Conservation (phyloP, 2,329 filamentous ascomycete species). For the Saccharata proteae region DNA sequence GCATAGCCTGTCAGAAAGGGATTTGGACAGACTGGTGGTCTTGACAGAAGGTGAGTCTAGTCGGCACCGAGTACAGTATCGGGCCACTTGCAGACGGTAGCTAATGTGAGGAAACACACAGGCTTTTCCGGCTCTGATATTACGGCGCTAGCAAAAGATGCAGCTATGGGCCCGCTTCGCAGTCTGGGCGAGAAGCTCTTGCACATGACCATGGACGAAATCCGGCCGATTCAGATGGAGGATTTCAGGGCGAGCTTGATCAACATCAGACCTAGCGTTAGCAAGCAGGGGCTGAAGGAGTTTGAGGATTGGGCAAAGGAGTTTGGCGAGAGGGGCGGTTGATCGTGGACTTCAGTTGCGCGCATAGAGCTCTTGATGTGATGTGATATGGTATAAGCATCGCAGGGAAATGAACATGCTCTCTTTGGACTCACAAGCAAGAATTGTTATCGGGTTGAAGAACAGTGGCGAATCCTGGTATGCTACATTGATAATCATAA, state of each 20-base stretch:
- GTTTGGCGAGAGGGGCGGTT: constrained; percentile 86
- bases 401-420: too few relatives aligned
- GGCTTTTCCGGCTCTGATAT: constrained; percentile 98
- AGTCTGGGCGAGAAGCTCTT: constrained; percentile 82
- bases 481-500: too few relatives aligned
- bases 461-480: too few relatives aligned
- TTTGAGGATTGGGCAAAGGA: constrained; percentile 92
- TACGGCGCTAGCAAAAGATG: constrained; percentile 91
- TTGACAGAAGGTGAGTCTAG: constrained; percentile 64
- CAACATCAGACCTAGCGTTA: constrained; percentile 83
- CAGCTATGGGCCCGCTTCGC: constrained; percentile 89
- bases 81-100: not conserved
- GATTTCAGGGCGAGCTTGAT: constrained; percentile 78
- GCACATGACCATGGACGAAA: constrained; percentile 87
- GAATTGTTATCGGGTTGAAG: too few relatives aligned
- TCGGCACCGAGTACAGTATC: not conserved
- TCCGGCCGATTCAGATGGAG: constrained; percentile 67
- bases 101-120: constrained; percentile 25
- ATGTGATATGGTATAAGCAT: too few relatives aligned
- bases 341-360: too few relatives aligned
- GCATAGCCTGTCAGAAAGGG: constrained; percentile 58
- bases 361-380: too few relatives aligned
- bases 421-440: too few relatives aligned
- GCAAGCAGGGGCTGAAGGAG: constrained; percentile 67
- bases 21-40: constrained; percentile 62